These are phyloP conservation scores for Trypanosoma grayi DNA, from an alignment of 208 protist genomes.

Conservation along the genomic window DNA sequence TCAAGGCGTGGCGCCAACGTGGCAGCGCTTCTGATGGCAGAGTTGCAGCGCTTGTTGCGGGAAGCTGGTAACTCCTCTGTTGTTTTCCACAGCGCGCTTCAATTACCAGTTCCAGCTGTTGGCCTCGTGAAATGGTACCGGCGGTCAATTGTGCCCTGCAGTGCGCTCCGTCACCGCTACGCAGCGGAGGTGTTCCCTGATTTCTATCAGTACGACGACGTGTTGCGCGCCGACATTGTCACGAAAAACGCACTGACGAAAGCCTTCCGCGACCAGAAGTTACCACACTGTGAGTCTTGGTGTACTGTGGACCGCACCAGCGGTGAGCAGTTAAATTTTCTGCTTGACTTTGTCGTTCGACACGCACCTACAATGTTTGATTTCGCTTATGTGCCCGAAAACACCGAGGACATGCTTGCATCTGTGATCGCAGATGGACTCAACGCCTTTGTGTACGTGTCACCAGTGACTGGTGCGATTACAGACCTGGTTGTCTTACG, in stretches of 20 bases:
- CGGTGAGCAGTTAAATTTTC: constrained; percentile 26
- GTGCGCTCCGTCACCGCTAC: constrained; percentile 31
- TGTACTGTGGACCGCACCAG: constrained; percentile 19
- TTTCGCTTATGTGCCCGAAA: constrained; percentile 44
- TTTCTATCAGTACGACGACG: constrained; percentile 67
- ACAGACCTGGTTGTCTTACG: constrained; percentile 73
- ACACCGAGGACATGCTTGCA: constrained; percentile 34
- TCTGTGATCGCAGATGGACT: constrained; percentile 36
- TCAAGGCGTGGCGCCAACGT: constrained; percentile 24
- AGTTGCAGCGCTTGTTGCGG: constrained; percentile 18
- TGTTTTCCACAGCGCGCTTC: constrained; percentile 42
- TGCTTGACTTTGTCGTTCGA: constrained; percentile 40
- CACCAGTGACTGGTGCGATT: constrained; percentile 26
- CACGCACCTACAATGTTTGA: constrained; percentile 35
- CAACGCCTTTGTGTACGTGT: constrained; percentile 28
- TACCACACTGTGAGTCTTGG: constrained; percentile 22
- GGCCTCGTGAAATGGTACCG: constrained; percentile 75
- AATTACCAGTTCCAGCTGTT: constrained; percentile 40
- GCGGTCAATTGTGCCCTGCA: constrained; percentile 40
- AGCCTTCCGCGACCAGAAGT: constrained; percentile 23
- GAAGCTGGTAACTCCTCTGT: constrained; percentile 21
- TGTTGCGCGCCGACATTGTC: constrained; percentile 61
- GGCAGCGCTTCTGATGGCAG: constrained; percentile 34
- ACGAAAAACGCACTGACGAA: constrained; percentile 56
- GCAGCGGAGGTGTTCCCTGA: constrained; percentile 66